phyloP scores from a whole-genome alignment of 225 moss, liverwort and hornwort genomes.

The Polytrichum commune region DNA sequence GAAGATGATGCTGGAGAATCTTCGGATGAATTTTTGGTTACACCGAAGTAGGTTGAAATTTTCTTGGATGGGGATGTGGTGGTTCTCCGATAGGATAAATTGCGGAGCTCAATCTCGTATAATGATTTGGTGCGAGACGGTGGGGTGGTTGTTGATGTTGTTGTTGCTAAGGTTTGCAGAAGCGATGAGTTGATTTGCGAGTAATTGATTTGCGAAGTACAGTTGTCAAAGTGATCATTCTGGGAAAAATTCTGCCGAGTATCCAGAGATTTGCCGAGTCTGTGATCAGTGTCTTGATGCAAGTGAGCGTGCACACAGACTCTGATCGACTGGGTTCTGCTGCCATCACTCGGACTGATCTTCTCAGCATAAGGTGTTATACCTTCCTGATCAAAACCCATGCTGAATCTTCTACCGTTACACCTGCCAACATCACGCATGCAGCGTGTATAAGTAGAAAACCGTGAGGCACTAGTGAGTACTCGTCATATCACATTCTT shows the following conservation, averaged over 20 bases:
- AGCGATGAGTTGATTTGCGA: conserved; percentile 23
- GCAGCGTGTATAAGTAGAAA: not conserved
- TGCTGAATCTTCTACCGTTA: not conserved
- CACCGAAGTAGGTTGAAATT: not conserved
- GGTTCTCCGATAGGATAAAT: conserved; percentile 31
- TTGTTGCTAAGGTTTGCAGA: conserved; percentile 2
- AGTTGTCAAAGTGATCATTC: not conserved
- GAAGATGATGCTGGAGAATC: not conserved
- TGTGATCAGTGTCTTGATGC: not conserved
- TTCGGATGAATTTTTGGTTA: not conserved
- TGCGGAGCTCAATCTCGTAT: conserved; percentile 43
- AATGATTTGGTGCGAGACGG: conserved; percentile 16
- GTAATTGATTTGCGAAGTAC: conserved; percentile 10
- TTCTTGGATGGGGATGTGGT: not conserved
- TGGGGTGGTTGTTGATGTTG: conserved; percentile 10
- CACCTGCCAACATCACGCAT: not conserved
- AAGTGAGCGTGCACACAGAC: conserved; percentile 1
- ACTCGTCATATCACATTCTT: not conserved
- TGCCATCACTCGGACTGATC: not conserved
- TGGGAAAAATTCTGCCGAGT: not conserved
- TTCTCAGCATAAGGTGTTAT: not conserved
- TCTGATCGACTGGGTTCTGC: not conserved
- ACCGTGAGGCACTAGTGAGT: not conserved
- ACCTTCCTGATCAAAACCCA: not conserved
- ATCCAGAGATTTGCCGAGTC: not conserved